Conservation (phyloP, 1,139 yeast genomes). For the Blastobotrys elegans region DNA sequence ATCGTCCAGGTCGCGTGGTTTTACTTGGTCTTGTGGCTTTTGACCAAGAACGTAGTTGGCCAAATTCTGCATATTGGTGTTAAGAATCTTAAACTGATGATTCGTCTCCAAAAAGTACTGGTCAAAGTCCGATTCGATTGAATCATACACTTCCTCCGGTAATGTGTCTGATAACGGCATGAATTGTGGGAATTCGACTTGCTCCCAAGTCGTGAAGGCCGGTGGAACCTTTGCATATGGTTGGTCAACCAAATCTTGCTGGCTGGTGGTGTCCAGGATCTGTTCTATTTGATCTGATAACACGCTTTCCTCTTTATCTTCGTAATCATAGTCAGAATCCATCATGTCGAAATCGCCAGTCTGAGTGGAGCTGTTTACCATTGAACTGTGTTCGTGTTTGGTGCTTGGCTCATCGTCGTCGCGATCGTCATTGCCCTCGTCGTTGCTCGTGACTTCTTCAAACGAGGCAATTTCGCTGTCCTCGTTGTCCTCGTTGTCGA, state of each 20-base stretch:
- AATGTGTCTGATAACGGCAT: neutral
- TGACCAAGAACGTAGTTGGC: slow-evolving; percentile 14
- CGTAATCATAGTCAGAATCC: slow-evolving; percentile 6
- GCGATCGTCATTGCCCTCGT: neutral
- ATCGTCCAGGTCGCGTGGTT: slow-evolving; percentile 17
- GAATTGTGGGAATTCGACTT: neutral
- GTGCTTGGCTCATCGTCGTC: neutral
- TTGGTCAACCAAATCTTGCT: slow-evolving; percentile 10
- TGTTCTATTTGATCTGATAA: slow-evolving; percentile 12
- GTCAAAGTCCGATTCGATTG: slow-evolving; percentile 12
- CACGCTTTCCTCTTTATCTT: slow-evolving; percentile 7
- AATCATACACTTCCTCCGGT: neutral
- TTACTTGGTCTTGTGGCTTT: neutral
- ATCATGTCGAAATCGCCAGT: neutral
- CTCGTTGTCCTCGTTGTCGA: neutral
- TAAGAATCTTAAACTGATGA: slow-evolving; percentile 19
- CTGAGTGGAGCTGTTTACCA: neutral
- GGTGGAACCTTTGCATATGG: slow-evolving; percentile 2
- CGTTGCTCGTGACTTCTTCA: slow-evolving; percentile 1
- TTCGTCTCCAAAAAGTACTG: slow-evolving; percentile 19
- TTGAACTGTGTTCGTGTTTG: neutral
- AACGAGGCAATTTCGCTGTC: neutral
- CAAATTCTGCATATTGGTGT: slow-evolving; percentile 12
- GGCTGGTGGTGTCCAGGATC: slow-evolving; percentile 2
- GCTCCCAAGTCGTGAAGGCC: slow-evolving; percentile 5